phyloP scores from a whole-genome alignment of 2,329 filamentous ascomycete species.

The Phialophora expanda region DNA sequence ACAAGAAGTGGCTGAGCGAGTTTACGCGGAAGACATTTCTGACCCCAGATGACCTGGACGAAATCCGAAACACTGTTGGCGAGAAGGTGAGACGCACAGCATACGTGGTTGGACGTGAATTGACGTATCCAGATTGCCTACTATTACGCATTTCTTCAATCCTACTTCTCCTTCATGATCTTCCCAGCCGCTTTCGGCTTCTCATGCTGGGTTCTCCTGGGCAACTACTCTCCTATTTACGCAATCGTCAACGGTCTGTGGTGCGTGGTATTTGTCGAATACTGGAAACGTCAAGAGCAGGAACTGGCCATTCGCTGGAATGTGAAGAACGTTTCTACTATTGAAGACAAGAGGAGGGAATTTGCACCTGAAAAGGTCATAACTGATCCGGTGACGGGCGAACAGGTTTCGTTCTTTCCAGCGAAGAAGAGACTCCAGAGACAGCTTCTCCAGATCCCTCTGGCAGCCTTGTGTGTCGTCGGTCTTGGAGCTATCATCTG shows the following conservation, averaged over 20 bases:
- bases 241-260: conserved; percentile 80
- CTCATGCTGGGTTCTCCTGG: conserved; percentile 78
- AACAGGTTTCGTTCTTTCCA: conserved; percentile 76
- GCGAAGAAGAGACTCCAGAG: conserved; percentile 74
- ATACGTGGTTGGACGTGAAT: background rate
- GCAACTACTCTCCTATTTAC: conserved; percentile 81
- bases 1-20: conserved; percentile 74
- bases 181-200: conserved; percentile 81
- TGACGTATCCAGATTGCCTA: conserved; percentile 70
- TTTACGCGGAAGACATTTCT: conserved; percentile 75
- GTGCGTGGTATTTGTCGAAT: conserved; percentile 89
- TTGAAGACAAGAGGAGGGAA: conserved; percentile 76
- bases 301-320: conserved; percentile 89
- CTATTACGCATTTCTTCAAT: conserved; percentile 93
- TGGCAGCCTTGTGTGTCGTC: conserved; percentile 73
- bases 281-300: conserved; percentile 91
- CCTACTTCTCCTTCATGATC: conserved; percentile 85
- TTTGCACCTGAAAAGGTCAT: conserved; percentile 80
- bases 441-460: conserved; percentile 82
- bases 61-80: conserved; percentile 77
- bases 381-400: conserved; percentile 80
- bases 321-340: conserved; percentile 79
- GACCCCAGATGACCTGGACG: conserved; percentile 69
- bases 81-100: conserved; percentile 60
- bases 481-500: conserved; percentile 82